These are phyloP conservation scores for Claviceps paspali DNA, from an alignment of 2,329 filamentous ascomycete genomes.

Conservation along the genomic window DNA sequence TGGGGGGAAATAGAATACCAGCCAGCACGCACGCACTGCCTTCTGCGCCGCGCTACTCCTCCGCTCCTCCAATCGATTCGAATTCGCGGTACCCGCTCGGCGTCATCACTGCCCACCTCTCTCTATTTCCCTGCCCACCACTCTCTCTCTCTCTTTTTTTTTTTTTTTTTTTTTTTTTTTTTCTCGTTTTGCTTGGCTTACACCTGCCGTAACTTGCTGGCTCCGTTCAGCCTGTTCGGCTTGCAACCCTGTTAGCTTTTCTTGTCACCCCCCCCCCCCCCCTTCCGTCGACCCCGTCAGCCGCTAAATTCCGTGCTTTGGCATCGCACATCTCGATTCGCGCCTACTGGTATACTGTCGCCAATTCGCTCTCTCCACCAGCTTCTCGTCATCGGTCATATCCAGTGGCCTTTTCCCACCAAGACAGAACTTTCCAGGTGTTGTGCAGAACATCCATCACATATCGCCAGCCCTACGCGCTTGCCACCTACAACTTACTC, in stretches of 20 bases:
- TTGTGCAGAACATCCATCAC: not conserved
- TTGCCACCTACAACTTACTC: not conserved
- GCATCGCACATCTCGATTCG: not conserved
- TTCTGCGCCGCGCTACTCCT: not conserved
- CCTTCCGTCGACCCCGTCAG: no score
- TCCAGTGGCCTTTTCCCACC: not conserved
- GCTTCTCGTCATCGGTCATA: not conserved
- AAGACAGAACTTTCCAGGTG: no score
- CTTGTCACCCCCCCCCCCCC: not conserved
- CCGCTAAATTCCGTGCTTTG: not conserved
- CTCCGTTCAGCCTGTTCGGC: not conserved
- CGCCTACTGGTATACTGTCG: not conserved
- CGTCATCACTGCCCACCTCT: no score
- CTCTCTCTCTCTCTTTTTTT: not conserved
- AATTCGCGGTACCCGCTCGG: constrained; percentile 2
- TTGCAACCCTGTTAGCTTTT: not conserved
- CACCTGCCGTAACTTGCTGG: not conserved
- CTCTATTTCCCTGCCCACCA: constrained; percentile 5
- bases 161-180: no score
- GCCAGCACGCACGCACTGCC: not conserved
- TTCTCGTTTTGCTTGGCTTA: no score
- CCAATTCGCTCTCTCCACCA: not conserved
- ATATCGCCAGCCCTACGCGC: not conserved
- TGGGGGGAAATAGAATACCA: no score
- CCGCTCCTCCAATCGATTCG: constrained; percentile 1